Conservation (phyloP, 2,329 filamentous ascomycete genomes). For the Immersiporthe knoxdaviesiana region DNA sequence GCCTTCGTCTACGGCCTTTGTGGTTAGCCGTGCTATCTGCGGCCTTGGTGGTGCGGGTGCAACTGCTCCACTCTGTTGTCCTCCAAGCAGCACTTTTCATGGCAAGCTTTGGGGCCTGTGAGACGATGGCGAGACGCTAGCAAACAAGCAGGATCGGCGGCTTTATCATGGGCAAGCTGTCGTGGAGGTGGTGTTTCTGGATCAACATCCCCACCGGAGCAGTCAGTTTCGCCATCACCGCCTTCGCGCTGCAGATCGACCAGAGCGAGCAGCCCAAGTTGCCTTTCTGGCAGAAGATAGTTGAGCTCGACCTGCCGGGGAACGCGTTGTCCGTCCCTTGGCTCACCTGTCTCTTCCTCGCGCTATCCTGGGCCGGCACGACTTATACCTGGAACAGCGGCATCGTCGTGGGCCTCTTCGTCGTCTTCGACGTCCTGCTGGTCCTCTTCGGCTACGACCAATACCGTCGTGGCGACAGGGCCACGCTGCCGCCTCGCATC, state of each 20-base stretch:
- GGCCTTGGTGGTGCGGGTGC: conserved; percentile 17
- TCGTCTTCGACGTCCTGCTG: conserved; percentile 32
- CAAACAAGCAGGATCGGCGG: conserved; percentile 21
- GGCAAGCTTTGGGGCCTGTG: too few species aligned
- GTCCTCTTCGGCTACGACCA: conserved; percentile 39
- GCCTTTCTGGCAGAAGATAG: conserved; percentile 36
- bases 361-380: conserved; percentile 45
- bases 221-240: conserved; percentile 16
- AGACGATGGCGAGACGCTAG: too few species aligned
- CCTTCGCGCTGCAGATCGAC: conserved; percentile 19
- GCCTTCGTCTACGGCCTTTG: conserved; percentile 19
- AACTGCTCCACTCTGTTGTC: too few species aligned
- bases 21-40: conserved; percentile 24
- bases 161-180: conserved; percentile 19
- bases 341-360: conserved; percentile 39
- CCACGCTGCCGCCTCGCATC: conserved; percentile 31
- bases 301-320: conserved; percentile 45
- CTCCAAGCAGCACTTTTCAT: too few species aligned
- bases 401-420: conserved; percentile 39
- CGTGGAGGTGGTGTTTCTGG: conserved; percentile 30
- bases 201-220: conserved; percentile 25
- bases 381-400: conserved; percentile 40
- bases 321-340: conserved; percentile 33
- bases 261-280: conserved; percentile 7
- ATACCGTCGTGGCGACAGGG: conserved; percentile 41